phyloP scores from a whole-genome alignment of 2,329 filamentous ascomycete species.

The Pseudogymnoascus sp. region DNA sequence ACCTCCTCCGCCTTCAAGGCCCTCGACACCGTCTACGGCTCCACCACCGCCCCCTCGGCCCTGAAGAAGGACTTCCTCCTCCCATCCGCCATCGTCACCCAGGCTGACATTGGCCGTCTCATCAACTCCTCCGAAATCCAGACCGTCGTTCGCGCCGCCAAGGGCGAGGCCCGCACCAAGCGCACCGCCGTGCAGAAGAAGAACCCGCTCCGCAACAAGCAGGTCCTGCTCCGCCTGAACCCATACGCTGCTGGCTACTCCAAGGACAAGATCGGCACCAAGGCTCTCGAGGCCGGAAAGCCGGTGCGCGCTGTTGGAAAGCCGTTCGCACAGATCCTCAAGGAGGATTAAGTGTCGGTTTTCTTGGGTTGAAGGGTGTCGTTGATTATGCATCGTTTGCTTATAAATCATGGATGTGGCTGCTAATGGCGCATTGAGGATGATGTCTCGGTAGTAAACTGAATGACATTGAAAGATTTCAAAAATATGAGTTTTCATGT shows the following conservation, averaged over 20 bases:
- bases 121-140: constrained; percentile 99
- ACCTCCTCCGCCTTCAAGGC: constrained; percentile 94
- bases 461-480: constrained; percentile 9
- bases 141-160: constrained; percentile 85
- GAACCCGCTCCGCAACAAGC: constrained; percentile 99
- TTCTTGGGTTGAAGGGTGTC: constrained; percentile 16
- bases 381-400: constrained; percentile 8
- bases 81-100: constrained; percentile 82
- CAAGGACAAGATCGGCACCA: constrained; percentile 74
- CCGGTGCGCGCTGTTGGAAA: constrained; percentile 35
- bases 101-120: constrained; percentile 91
- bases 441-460: constrained; percentile 8
- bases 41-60: constrained; percentile 78
- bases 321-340: constrained; percentile 36
- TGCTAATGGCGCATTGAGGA: constrained; percentile 10
- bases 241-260: constrained; percentile 89
- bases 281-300: constrained; percentile 58
- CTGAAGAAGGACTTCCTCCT: constrained; percentile 99
- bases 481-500: neutral
- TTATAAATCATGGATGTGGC: constrained; percentile 10
- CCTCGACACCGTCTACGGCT: constrained; percentile 94
- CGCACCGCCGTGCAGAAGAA: constrained; percentile 94
- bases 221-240: constrained; percentile 97
- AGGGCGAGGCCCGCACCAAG: constrained; percentile 86
- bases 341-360: constrained; percentile 40